These are phyloP conservation scores for Pseudodiploospora longispora DNA, from an alignment of 2,329 filamentous ascomycete species.

Conservation along the genomic window DNA sequence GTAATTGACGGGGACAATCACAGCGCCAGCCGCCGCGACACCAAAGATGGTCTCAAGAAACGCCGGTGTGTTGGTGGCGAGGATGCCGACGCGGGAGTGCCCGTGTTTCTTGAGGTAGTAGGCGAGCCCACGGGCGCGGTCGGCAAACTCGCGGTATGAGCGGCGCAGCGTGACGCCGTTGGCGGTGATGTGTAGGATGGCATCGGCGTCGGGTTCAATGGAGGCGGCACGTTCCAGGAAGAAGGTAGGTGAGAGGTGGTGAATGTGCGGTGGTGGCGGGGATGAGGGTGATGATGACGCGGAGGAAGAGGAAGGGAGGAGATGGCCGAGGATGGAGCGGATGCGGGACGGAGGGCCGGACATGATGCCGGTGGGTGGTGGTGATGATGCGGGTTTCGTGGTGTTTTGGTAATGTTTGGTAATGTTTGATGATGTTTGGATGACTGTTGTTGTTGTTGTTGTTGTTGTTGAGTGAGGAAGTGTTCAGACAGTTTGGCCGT, in stretches of 20 bases:
- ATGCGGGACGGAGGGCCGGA: slow-evolving; percentile 56
- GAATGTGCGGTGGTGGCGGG: slow-evolving; percentile 51
- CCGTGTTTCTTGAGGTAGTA: slow-evolving; percentile 75
- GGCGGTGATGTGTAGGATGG: slow-evolving; percentile 77
- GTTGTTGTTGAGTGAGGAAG: too few species aligned
- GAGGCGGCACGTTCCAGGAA: slow-evolving; percentile 79
- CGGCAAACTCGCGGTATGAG: slow-evolving; percentile 73
- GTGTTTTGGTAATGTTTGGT: too few species aligned
- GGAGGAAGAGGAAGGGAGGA: slow-evolving; percentile 25
- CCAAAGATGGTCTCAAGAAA: slow-evolving; percentile 89
- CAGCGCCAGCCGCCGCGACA: slow-evolving; percentile 70
- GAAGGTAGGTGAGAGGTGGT: slow-evolving; percentile 77
- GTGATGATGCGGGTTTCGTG: not conserved
- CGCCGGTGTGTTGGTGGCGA: slow-evolving; percentile 87
- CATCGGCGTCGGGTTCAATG: slow-evolving; percentile 79
- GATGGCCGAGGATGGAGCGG: slow-evolving; percentile 46
- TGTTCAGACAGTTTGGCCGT: too few species aligned
- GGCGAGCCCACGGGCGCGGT: slow-evolving; percentile 78
- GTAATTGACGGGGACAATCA: slow-evolving; percentile 61
- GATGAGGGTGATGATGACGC: not conserved
- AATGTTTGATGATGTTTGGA: not conserved
- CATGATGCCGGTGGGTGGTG: slow-evolving; percentile 36
- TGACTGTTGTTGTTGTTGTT: not conserved
- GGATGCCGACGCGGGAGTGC: slow-evolving; percentile 70
- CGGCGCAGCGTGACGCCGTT: slow-evolving; percentile 67